A percentile compares a stretch with the other conserved stretches of the same genome.
phyloP scores from a whole-genome alignment of 805 yeast species.

The Yarrowia osloensis region DNA sequence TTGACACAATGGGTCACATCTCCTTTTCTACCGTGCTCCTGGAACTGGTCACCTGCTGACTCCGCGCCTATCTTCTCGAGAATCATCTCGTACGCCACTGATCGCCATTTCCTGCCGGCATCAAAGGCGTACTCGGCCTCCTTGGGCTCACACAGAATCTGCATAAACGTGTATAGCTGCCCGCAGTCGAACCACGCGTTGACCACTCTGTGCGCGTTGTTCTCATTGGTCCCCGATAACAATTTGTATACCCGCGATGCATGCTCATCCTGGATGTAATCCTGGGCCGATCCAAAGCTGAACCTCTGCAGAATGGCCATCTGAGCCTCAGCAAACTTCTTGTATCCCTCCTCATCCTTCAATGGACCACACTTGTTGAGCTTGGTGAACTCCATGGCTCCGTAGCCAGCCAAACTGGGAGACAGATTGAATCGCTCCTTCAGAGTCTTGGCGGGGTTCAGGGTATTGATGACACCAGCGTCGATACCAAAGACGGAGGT shows the following conservation, averaged over 20 bases:
- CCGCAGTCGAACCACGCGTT: not conserved
- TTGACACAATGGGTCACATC: not conserved
- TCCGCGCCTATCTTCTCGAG: not conserved
- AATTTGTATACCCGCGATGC: not conserved
- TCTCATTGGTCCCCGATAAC: not conserved
- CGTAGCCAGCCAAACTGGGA: constrained; percentile 9
- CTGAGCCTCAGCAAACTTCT: not conserved
- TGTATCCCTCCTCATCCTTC: not conserved
- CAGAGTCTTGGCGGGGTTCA: not conserved
- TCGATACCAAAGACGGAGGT: constrained; percentile 14
- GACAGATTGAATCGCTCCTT: not conserved
- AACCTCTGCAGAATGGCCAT: constrained; percentile 9
- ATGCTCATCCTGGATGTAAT: not conserved
- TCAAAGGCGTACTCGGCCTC: constrained; percentile 1
- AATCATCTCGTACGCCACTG: constrained; percentile 18
- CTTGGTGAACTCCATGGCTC: constrained; percentile 24
- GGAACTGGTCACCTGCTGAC: not conserved
- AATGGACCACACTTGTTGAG: not conserved
- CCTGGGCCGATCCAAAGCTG: not conserved
- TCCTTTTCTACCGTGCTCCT: constrained; percentile 6
- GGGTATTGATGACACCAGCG: constrained; percentile 9
- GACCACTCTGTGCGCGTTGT: constrained; percentile 20
- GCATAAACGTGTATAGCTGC: not conserved
- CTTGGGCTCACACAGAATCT: constrained; percentile 4
- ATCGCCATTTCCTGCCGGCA: constrained; percentile 20